Evolutionary conservation across 164 flowering plant genomes (phyloP).

Genomic region (Umbellularia californica): DNA sequence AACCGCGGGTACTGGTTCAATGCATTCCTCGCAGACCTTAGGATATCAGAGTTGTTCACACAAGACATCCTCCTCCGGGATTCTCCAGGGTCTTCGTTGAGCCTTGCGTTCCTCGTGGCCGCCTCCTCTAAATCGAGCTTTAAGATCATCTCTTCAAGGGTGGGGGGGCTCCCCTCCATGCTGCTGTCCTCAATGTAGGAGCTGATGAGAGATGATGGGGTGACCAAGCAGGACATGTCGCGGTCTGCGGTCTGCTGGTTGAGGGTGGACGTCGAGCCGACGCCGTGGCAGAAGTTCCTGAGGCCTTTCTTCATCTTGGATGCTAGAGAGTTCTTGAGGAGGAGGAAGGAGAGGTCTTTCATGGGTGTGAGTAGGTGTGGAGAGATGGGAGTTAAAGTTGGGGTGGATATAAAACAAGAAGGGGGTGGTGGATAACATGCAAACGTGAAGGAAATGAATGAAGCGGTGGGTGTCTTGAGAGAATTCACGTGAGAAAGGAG

Average conservation of each 20-base stretch:
- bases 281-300: slow-evolving; percentile 30
- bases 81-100: slow-evolving; percentile 4
- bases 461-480: slow-evolving; percentile 7
- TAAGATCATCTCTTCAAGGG: slow-evolving; percentile 85
- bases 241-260: slow-evolving; percentile 36
- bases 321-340: slow-evolving; percentile 53
- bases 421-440: background rate
- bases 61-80: slow-evolving; percentile 65
- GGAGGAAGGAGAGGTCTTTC: slow-evolving; percentile 64
- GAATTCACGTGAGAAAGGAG: slow-evolving; percentile 10
- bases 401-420: background rate
- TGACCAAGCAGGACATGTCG: slow-evolving; percentile 6
- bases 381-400: background rate
- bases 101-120: slow-evolving; percentile 37
- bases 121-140: slow-evolving; percentile 74
- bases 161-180: slow-evolving; percentile 21
- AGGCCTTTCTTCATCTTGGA: slow-evolving; percentile 57
- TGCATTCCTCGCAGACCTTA: slow-evolving; percentile 74
- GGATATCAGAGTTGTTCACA: slow-evolving; percentile 74
- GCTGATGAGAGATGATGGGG: slow-evolving; percentile 8
- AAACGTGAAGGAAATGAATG: slow-evolving; percentile 19
- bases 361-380: slow-evolving; percentile 15
- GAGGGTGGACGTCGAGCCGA: slow-evolving; percentile 71
- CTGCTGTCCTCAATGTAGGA: slow-evolving; percentile 13
- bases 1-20: slow-evolving; percentile 92